Evolutionary conservation across 2,329 filamentous ascomycete genomes (phyloP).

Genomic region (Colletotrichum echinochloae): DNA sequence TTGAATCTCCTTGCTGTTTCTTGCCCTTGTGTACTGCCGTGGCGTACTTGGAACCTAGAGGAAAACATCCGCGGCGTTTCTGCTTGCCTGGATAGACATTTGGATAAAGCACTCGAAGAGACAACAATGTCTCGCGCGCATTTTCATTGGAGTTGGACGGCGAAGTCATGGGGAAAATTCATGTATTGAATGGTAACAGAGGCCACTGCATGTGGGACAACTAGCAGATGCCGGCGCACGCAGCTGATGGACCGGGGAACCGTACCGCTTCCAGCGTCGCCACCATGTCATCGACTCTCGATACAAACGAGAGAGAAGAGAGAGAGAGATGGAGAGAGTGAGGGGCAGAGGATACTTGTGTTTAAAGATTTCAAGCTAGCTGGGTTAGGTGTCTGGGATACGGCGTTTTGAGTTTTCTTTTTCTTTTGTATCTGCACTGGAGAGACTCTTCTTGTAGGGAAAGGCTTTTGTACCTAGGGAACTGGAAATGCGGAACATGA

Average conservation of each 20-base stretch:
- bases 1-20: not conserved
- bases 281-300: not conserved
- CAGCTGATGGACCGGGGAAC: not conserved
- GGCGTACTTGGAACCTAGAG: slow-evolving; percentile 11
- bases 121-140: not conserved
- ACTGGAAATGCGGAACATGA: not conserved
- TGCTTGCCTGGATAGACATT: slow-evolving; percentile 15
- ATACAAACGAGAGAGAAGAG: no score
- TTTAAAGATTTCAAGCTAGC: not conserved
- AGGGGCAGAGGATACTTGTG: not conserved
- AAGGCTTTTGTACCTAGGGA: not conserved
- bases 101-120: not conserved
- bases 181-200: slow-evolving; percentile 1
- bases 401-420: not conserved
- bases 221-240: not conserved
- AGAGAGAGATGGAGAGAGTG: not conserved
- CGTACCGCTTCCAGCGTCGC: not conserved
- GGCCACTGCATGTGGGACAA: slow-evolving; percentile 7
- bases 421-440: not conserved
- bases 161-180: slow-evolving; percentile 8
- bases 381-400: not conserved
- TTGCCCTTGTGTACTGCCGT: slow-evolving; percentile 17
- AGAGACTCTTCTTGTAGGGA: slow-evolving; percentile 2
- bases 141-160: slow-evolving; percentile 40
- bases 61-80: slow-evolving; percentile 14